A percentile compares a stretch with the other conserved stretches of the same genome.
Conservation (phyloP, 148 eudicot genomes). For the Agrostemma githago region DNA sequence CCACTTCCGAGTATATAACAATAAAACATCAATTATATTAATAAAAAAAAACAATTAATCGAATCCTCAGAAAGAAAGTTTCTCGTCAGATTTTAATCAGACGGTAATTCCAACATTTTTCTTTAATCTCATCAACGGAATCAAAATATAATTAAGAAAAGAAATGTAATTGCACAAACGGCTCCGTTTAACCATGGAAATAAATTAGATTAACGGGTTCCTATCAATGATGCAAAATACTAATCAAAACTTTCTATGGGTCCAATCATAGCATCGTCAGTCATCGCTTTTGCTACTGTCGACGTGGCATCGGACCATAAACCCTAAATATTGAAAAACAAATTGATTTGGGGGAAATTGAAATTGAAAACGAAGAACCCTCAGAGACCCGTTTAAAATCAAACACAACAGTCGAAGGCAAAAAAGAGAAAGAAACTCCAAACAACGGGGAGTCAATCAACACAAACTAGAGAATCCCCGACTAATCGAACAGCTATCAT, state of each 20-base stretch:
- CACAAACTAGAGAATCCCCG: constrained; percentile 24
- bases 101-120: constrained; percentile 63
- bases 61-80: constrained; percentile 62
- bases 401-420: constrained; percentile 41
- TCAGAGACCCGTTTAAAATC: constrained; percentile 80
- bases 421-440: constrained; percentile 12
- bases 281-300: constrained; percentile 45
- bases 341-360: no score
- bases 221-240: constrained; percentile 62
- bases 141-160: background rate
- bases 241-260: constrained; percentile 34
- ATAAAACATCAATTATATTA: no score
- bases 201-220: constrained; percentile 46
- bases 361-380: constrained; percentile 22
- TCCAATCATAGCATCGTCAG: constrained; percentile 66
- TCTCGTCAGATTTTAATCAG: constrained; percentile 43
- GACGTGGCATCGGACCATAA: constrained; percentile 74
- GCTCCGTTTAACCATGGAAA: constrained; percentile 49
- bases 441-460: background rate
- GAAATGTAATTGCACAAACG: constrained; percentile 65
- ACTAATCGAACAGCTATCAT: constrained; percentile 25
- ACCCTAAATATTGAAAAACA: background rate
- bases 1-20: no score
- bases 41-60: background rate
- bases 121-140: constrained; percentile 39